Percentiles rank a stretch among this genome's conserved stretches.
These are phyloP conservation scores for Coemansia linderi DNA, from an alignment of 371 early-diverging fungal genomes.

Conservation along the genomic window DNA sequence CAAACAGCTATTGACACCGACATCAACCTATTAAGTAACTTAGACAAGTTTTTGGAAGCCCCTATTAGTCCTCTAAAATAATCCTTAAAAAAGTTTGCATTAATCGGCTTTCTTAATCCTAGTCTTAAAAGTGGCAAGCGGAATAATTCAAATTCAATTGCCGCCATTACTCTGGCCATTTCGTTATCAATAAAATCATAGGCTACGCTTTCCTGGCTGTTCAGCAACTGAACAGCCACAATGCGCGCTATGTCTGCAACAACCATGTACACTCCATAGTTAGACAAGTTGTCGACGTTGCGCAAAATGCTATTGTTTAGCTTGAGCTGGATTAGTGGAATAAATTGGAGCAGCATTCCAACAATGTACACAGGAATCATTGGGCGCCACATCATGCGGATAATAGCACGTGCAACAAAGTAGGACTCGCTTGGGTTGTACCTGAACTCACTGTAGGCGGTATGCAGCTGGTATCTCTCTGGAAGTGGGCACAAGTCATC, in stretches of 20 bases:
- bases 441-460: conserved; percentile 13
- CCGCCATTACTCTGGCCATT: background rate
- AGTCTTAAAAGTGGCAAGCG: background rate
- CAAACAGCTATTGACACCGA: too few species aligned
- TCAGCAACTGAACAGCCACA: background rate
- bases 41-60: background rate
- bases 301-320: background rate
- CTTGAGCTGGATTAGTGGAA: background rate
- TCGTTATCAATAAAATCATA: background rate
- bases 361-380: conserved; percentile 19
- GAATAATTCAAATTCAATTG: background rate
- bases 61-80: background rate
- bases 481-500: conserved; percentile 22
- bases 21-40: too few species aligned
- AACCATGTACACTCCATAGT: background rate
- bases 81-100: background rate
- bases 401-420: conserved; percentile 34
- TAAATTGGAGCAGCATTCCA: conserved; percentile 1
- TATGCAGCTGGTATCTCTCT: background rate
- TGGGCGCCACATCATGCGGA: conserved; percentile 30
- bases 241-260: background rate
- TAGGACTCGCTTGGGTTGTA: conserved; percentile 28
- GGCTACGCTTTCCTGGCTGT: background rate
- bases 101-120: background rate
- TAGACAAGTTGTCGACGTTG: conserved; percentile 5